These are phyloP conservation scores for Porogramme epimiltina DNA, from an alignment of 1,284 basidiomycete genomes.

Conservation along the genomic window DNA sequence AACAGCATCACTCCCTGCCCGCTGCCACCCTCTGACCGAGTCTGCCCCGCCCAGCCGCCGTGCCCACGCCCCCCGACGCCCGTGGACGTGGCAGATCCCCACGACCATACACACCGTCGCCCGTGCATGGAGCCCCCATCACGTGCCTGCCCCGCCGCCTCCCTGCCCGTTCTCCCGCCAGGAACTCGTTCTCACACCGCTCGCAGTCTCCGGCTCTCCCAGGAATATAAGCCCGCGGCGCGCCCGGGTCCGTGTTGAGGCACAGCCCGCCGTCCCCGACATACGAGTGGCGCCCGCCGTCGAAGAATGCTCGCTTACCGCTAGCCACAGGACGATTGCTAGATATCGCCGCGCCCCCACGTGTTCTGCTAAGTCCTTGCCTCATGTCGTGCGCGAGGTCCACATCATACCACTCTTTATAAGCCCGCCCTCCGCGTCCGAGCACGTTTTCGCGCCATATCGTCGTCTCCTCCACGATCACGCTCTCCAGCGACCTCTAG, in stretches of 20 bases:
- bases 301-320: too few species aligned
- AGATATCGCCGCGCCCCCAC: conserved; percentile 12
- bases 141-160: background rate
- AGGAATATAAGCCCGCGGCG: background rate
- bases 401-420: conserved; percentile 8
- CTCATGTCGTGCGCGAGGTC: conserved; percentile 22
- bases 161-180: background rate
- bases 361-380: conserved; percentile 23
- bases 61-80: conserved; percentile 9
- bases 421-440: conserved; percentile 2
- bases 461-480: conserved; percentile 10
- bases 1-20: conserved; percentile 7
- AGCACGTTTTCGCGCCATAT: conserved; percentile 10
- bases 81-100: conserved; percentile 13
- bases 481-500: conserved; percentile 1
- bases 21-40: conserved; percentile 7
- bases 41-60: too few species aligned
- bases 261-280: too few species aligned
- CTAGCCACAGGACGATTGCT: background rate
- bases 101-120: background rate
- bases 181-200: background rate
- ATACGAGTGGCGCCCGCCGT: too few species aligned
- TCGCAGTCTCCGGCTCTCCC: background rate
- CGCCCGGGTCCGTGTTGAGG: too few species aligned
- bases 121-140: background rate